Evolutionary conservation across 1,139 yeast species (phyloP).

Genomic region (Suhomyces yuchorum): DNA sequence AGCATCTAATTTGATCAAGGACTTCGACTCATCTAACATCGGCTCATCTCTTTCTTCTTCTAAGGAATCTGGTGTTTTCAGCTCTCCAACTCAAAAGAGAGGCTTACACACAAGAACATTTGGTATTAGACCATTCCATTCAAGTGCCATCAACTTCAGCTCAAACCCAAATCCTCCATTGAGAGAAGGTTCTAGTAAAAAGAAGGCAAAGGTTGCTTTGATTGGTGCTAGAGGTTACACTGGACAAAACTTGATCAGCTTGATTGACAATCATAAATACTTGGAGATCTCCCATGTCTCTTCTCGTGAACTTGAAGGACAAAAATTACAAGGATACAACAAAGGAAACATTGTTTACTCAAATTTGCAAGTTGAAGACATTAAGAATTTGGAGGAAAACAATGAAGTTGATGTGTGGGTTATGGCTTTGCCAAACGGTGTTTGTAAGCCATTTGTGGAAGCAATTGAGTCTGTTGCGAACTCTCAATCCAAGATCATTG

Average conservation of each 20-base stretch:
- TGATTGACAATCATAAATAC: slow-evolving; percentile 85
- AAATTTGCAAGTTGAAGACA: slow-evolving; percentile 85
- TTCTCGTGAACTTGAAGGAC: slow-evolving; percentile 90
- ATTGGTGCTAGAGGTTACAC: slow-evolving; percentile 99
- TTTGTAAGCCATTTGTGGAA: slow-evolving; percentile 94
- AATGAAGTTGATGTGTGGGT: slow-evolving; percentile 94
- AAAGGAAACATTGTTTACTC: slow-evolving; percentile 79
- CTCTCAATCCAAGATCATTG: slow-evolving; percentile 76
- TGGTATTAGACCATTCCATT: slow-evolving; percentile 30
- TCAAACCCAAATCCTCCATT: slow-evolving; percentile 77
- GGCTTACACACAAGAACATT: slow-evolving; percentile 34
- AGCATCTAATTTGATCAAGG: slow-evolving; percentile 65
- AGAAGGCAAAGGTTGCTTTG: slow-evolving; percentile 76
- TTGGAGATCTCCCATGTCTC: slow-evolving; percentile 91
- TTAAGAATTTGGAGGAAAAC: slow-evolving; percentile 70
- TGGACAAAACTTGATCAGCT: slow-evolving; percentile 86
- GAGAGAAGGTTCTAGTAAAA: slow-evolving; percentile 59
- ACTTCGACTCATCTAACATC: slow-evolving; percentile 52
- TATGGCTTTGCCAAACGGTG: slow-evolving; percentile 98
- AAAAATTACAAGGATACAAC: slow-evolving; percentile 81
- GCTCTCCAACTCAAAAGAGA: slow-evolving; percentile 42
- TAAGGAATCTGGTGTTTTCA: slow-evolving; percentile 45
- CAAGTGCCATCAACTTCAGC: slow-evolving; percentile 21
- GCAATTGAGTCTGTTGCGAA: slow-evolving; percentile 74
- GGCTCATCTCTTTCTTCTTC: slow-evolving; percentile 42